Base-by-base conservation (phyloP, 1,284 basidiomycete genomes). In the Trichosporon asahii region DNA sequence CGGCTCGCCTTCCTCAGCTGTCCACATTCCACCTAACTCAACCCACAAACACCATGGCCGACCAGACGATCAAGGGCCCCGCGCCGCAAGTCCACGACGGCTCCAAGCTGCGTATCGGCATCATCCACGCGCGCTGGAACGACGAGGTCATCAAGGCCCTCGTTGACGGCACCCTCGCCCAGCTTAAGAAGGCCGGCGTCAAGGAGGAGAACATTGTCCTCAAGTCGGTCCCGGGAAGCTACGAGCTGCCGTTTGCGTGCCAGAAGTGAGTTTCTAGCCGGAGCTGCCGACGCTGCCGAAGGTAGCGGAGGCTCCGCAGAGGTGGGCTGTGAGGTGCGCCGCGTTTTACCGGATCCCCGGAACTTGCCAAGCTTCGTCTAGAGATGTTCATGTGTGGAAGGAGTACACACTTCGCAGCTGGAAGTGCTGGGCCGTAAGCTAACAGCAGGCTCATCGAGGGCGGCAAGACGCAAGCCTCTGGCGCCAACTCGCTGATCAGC, bases 41-140 rank as follows among this genome's bases (percentile, higher is more conserved):
- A 23, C 12, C 25, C 11, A 21, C 64, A 3, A 55, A 18, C 60
- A 78, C 21, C 72, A 84, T 81, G 81, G 77, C 82, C 40, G 82
- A 84, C 79, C 76, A 80, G 72, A 84, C 83, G 1, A 79, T 95
- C 87, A 96, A 96, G 85, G 92, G 93, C 65, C 86, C 88, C 40
- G 87, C 90, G 61, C 81, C 88, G 67, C 85, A 85, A 53, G 84
- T 87, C 61, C 88, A 89, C 85, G 92, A 96, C 77, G 94, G 94
- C 66, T 90, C 92, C 2, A 75, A 86, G 55, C 86, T 95, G 72
- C 90, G 94, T 70, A 85, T 96, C 71, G 92, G 91, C 75, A 95
- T 98, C 79, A 91, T 98, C 3, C 95, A 96, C 81, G 92, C 93
- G 21, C 87, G 93, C 83, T 98, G 95, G 95, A 98, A 98, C 86